Evolutionary conservation across 805 yeast species (phyloP).

Genomic region (Nakazawaea holstii): DNA sequence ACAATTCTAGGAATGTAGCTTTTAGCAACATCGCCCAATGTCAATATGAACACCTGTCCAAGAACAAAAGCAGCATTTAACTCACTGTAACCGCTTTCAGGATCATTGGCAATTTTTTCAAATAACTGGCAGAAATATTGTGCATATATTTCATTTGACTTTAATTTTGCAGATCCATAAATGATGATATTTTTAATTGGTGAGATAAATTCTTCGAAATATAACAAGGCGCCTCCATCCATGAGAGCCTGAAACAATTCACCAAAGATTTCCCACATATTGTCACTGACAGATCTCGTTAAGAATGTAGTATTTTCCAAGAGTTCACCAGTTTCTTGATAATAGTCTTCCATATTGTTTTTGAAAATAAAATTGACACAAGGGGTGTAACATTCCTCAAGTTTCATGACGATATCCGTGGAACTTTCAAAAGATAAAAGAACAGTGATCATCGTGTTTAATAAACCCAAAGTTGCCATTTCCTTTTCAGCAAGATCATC

Average conservation of each 20-base stretch:
- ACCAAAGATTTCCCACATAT: conserved; percentile 71
- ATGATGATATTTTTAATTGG: conserved; percentile 70
- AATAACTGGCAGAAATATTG: conserved; percentile 48
- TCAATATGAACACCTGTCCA: conserved; percentile 56
- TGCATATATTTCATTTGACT: conserved; percentile 39
- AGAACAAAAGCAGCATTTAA: conserved; percentile 54
- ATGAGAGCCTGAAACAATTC: conserved; percentile 31
- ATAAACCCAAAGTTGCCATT: conserved; percentile 79
- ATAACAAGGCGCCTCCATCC: conserved; percentile 52
- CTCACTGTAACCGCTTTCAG: conserved; percentile 54
- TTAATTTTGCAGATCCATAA: conserved; percentile 44
- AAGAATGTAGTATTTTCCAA: conserved; percentile 70
- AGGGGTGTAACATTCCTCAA: conserved; percentile 74
- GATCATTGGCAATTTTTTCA: conserved; percentile 34
- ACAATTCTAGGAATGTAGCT: conserved; percentile 42
- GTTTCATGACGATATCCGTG: conserved; percentile 53
- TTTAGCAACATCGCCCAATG: conserved; percentile 44
- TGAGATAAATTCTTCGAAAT: conserved; percentile 71
- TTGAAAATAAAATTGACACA: conserved; percentile 63
- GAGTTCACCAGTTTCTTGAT: conserved; percentile 76
- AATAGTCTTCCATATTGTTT: conserved; percentile 70
- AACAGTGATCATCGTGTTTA: conserved; percentile 87
- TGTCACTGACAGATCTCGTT: conserved; percentile 54
- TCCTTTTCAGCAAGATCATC: conserved; percentile 59
- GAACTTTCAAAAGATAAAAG: conserved; percentile 82